phyloP scores from a whole-genome alignment of 1,284 basidiomycete genomes.

The Exobasidium cylindrosporum region DNA sequence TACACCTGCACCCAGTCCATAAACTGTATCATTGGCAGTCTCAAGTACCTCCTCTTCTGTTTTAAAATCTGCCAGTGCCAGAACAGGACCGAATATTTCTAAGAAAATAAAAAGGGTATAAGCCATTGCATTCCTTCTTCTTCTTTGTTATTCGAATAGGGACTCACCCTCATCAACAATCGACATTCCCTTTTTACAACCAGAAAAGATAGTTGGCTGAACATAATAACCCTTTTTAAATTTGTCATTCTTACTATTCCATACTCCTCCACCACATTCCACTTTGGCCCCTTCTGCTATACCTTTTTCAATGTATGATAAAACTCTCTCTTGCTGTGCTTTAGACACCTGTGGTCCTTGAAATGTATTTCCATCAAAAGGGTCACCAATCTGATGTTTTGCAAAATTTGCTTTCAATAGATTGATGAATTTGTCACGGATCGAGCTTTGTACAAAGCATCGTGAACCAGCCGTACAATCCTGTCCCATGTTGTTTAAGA shows the following conservation, averaged over 20 bases:
- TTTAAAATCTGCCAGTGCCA: conserved; percentile 32
- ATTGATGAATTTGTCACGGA: conserved; percentile 25
- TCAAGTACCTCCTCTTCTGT: conserved; percentile 35
- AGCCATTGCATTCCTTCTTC: too few relatives aligned
- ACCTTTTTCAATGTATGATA: conserved; percentile 23
- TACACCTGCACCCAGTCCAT: conserved; percentile 34
- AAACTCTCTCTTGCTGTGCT: conserved; percentile 27
- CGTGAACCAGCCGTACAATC: conserved; percentile 33
- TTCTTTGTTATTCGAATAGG: too few relatives aligned
- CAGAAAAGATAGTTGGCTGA: conserved; percentile 40
- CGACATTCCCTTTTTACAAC: conserved; percentile 29
- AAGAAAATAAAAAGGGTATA: too few relatives aligned
- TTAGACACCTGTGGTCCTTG: conserved; percentile 30
- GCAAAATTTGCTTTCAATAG: conserved; percentile 18
- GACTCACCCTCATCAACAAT: conserved; percentile 37
- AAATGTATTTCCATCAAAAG: conserved; percentile 16
- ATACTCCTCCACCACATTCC: conserved; percentile 15
- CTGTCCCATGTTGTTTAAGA: conserved; percentile 28
- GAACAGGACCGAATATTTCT: conserved; percentile 48
- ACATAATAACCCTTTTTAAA: conserved; percentile 29
- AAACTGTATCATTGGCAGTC: conserved; percentile 32
- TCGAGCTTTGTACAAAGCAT: conserved; percentile 26
- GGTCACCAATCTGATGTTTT: conserved; percentile 28
- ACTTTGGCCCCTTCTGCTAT: conserved; percentile 25
- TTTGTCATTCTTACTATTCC: conserved; percentile 16